A percentile compares a stretch with the other conserved stretches of the same genome.
phyloP scores from a whole-genome alignment of 2,329 filamentous ascomycete species.

The Clathrospora elynae region DNA sequence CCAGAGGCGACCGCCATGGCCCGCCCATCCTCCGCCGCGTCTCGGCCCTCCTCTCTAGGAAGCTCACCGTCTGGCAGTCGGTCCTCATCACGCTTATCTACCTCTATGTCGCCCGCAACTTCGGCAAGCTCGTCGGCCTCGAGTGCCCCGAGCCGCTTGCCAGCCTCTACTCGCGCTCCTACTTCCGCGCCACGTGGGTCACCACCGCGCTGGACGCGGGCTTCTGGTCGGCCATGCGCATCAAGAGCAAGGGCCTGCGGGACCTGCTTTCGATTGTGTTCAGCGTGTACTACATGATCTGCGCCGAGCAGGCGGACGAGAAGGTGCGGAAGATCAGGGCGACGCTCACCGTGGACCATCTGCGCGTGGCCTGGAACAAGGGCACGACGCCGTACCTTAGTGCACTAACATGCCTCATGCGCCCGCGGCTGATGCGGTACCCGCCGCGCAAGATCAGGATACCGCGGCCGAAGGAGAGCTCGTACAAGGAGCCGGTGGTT shows the following conservation, averaged over 20 bases:
- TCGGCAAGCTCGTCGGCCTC: conserved; percentile 87
- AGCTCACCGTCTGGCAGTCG: conserved; percentile 86
- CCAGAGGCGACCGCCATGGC: conserved; percentile 82
- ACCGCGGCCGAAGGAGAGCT: conserved; percentile 75
- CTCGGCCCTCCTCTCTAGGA: conserved; percentile 71
- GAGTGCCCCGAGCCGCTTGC: conserved; percentile 92
- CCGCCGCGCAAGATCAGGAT: conserved; percentile 83
- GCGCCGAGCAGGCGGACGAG: conserved; percentile 92
- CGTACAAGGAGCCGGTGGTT: conserved; percentile 80
- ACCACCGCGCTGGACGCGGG: conserved; percentile 93
- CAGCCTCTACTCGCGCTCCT: conserved; percentile 89
- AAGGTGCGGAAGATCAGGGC: conserved; percentile 91
- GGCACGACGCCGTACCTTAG: conserved; percentile 83
- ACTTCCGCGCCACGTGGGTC: conserved; percentile 96
- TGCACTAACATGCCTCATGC: conserved; percentile 71
- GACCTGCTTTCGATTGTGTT: conserved; percentile 85
- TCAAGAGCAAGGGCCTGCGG: conserved; percentile 76
- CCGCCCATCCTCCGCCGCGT: conserved; percentile 75
- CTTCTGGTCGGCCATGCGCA: conserved; percentile 98
- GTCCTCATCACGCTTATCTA: conserved; percentile 86
- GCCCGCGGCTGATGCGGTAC: conserved; percentile 80
- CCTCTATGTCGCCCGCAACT: conserved; percentile 89
- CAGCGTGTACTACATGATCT: conserved; percentile 86
- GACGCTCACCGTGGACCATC: conserved; percentile 84
- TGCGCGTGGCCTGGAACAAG: conserved; percentile 96